Evolutionary conservation across 108 stramenopile species (phyloP).

Genomic region (Skeletonema potamos): DNA sequence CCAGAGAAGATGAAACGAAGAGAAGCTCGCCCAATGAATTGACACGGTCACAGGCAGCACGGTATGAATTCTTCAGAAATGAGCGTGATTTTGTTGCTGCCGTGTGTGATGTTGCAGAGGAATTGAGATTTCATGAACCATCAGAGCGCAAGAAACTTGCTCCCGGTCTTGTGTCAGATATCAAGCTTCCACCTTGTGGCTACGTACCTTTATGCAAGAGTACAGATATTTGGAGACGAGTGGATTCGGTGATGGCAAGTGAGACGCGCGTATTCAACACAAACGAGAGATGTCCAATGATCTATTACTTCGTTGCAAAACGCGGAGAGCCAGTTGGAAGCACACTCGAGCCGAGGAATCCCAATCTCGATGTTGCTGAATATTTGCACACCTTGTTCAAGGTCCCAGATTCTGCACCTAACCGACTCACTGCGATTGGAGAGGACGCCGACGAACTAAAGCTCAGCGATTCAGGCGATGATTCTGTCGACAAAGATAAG

Average conservation of each 20-base stretch:
- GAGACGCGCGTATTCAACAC: slow-evolving; percentile 96
- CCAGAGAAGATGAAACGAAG: slow-evolving; percentile 24
- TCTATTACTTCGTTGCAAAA: slow-evolving; percentile 90
- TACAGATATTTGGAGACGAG: slow-evolving; percentile 87
- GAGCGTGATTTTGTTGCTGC: slow-evolving; percentile 91
- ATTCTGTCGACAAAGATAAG: slow-evolving; percentile 15
- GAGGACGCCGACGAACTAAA: slow-evolving; percentile 38
- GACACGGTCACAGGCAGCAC: slow-evolving; percentile 71
- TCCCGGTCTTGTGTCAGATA: slow-evolving; percentile 61
- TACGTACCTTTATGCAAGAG: slow-evolving; percentile 93
- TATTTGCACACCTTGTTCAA: slow-evolving; percentile 90
- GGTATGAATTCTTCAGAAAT: slow-evolving; percentile 91
- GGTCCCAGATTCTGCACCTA: slow-evolving; percentile 44
- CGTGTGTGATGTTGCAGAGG: slow-evolving; percentile 93
- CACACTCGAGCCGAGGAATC: slow-evolving; percentile 50
- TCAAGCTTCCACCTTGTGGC: slow-evolving; percentile 80
- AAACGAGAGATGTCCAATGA: slow-evolving; percentile 92
- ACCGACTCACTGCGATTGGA: slow-evolving; percentile 40
- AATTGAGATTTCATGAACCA: slow-evolving; percentile 90
- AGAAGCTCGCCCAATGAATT: slow-evolving; percentile 53
- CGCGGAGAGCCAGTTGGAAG: slow-evolving; percentile 66
- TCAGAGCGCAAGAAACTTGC: slow-evolving; percentile 77
- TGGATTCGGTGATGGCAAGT: slow-evolving; percentile 69
- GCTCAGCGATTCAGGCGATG: slow-evolving; percentile 1
- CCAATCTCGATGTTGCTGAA: slow-evolving; percentile 91